These are phyloP conservation scores for Geotrichum phurueaensis DNA, from an alignment of 1,139 yeast species.

Conservation along the genomic window DNA sequence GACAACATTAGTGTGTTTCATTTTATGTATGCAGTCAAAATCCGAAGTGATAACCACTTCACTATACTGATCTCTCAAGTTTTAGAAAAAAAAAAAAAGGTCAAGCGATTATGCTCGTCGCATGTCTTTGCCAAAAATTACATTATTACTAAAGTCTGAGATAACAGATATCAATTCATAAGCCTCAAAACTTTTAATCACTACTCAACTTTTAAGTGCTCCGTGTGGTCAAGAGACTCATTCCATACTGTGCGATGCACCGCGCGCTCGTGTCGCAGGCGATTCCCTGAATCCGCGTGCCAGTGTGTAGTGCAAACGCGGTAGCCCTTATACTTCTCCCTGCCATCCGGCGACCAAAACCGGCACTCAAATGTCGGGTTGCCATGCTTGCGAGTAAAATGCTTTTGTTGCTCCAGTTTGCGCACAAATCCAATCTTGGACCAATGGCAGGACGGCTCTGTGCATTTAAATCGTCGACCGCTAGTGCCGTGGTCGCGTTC, in stretches of 20 bases:
- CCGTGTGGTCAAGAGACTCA: background rate
- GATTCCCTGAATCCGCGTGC: constrained; percentile 32
- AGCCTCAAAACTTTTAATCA: background rate
- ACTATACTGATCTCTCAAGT: too few species aligned
- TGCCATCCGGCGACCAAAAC: constrained; percentile 28
- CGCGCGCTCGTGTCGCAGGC: constrained; percentile 30
- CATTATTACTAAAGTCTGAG: too few species aligned
- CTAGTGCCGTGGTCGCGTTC: constrained; percentile 19
- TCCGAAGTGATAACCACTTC: too few species aligned
- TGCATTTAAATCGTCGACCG: constrained; percentile 29
- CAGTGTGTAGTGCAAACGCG: constrained; percentile 29
- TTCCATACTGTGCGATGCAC: constrained; percentile 25
- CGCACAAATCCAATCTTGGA: constrained; percentile 21
- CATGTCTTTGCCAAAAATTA: background rate
- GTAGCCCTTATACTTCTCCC: constrained; percentile 28
- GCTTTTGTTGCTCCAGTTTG: constrained; percentile 14
- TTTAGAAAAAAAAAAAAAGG: too few species aligned
- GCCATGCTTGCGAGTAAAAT: constrained; percentile 28
- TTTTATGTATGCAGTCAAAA: too few species aligned
- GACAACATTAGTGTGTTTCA: too few species aligned
- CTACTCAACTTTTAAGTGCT: background rate
- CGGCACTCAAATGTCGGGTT: constrained; percentile 30
- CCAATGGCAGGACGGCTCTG: constrained; percentile 28
- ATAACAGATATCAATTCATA: background rate
- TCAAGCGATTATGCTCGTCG: too few species aligned